Base-by-base conservation (phyloP, 2,329 filamentous ascomycete genomes). In the Coccinonectria pachysandricola region DNA sequence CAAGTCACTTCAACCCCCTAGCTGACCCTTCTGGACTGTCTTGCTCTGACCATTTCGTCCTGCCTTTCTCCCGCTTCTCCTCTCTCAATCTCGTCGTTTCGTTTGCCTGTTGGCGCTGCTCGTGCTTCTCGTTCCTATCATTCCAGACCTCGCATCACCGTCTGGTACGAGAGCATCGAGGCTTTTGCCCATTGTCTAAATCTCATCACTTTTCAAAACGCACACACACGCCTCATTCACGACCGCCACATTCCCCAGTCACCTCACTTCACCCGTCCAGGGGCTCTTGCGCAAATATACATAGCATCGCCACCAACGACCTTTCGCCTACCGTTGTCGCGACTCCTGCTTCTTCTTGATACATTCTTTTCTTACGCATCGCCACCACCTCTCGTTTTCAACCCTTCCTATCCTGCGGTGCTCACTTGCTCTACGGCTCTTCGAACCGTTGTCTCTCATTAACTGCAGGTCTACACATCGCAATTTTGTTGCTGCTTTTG, bases 121-220 rank as follows among this genome's bases (percentile, higher is more conserved):
- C 35, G 37, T 41, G 39, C 32, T 43, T 39, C 39, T 36, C 36
- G 36, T 33, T 31, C 12, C 24, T 18, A 27, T 31, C 43, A 50
- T 46, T 50, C 47, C 40, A 50, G 46, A 40, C 32, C 36, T 47
- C 45, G 37, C 43, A 45, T 36, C 24, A 43, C 37, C 46, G 48
- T 50, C 48, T 50, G 48, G 48, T 34, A 50, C 48, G 48, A 51
- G 36, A 48, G 39, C 40, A 35, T 40, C 34, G 45, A 40, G 38
- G 39, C 21, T 42, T 33, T 29, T 34, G 29, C 28, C 34, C 31
- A 33, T 38, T 34, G 34, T 37, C 40, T 32, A 32, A 27, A 34
- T 29, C 36, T 26, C 29, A 42, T 34, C 31, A 36, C 37, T 35
- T 24, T 28, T 23, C 23, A 28, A 31, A 39, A 32, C 35, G 36